phyloP scores from a whole-genome alignment of 2,329 filamentous ascomycete species.

The Colletotrichum sojae region DNA sequence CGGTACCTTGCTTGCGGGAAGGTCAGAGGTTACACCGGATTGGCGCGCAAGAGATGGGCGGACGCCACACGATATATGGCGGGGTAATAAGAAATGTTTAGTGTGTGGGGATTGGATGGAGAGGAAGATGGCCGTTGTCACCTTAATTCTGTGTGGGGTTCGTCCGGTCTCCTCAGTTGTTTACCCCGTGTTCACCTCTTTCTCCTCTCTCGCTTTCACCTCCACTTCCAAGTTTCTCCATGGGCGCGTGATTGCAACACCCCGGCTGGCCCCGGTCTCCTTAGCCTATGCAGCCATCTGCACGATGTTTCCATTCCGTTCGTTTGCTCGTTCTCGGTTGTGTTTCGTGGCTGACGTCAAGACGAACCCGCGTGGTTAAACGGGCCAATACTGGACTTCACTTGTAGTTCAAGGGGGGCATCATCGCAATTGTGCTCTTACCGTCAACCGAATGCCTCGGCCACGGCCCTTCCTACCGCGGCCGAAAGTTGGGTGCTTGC shows the following conservation, averaged over 20 bases:
- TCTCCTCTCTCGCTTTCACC: background rate
- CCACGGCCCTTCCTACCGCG: no score
- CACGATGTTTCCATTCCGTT: background rate
- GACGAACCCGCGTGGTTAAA: no score
- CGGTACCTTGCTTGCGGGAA: constrained; percentile 22
- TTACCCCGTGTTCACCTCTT: constrained; percentile 1
- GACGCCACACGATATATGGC: constrained; percentile 8
- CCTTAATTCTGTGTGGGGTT: constrained; percentile 34
- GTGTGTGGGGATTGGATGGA: background rate
- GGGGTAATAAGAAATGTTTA: constrained; percentile 9
- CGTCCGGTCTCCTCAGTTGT: background rate
- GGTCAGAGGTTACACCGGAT: constrained; percentile 27
- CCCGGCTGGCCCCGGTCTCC: background rate
- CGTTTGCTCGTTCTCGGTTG: background rate
- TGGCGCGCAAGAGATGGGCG: constrained; percentile 20
- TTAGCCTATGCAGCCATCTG: background rate
- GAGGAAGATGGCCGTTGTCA: constrained; percentile 1
- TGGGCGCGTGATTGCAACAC: constrained; percentile 12
- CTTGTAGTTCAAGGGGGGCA: no score
- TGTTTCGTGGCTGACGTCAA: background rate
- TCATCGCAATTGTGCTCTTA: no score
- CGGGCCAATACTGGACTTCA: no score
- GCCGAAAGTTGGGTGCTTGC: no score
- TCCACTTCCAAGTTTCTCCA: constrained; percentile 25
- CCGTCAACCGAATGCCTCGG: no score